Evolutionary conservation across 768 basidiomycete genomes (phyloP), one percentile per base, ranked within the genome.

Genomic region (Suillus bovinus): DNA sequence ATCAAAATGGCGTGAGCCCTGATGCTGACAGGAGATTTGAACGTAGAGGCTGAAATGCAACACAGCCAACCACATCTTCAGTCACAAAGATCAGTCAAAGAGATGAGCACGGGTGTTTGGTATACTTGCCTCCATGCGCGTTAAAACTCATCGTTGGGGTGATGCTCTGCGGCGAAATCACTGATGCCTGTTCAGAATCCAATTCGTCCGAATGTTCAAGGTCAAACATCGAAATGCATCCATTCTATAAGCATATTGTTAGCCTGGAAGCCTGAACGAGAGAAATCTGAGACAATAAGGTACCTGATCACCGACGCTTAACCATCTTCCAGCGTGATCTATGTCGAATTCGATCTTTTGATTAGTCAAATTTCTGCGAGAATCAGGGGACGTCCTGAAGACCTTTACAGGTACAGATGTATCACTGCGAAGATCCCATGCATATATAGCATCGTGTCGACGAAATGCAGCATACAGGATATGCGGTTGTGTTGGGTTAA

Each of bases 401-500:
- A 80, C 70, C 34, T 76, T 71, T 20, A 84, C 58, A 46, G 85
- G 81, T 20, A 66, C 24, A 57, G 76, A 72, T 34, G 82, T 68
- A 72, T 89, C 81, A 3, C 82, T 78, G 0, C 94, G 84, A 6
- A 94, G 71, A 71, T 97, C 96, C 89, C 91, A 97, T 60, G 84
- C 80, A 69, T 87, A 89, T 27, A 96, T 80, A 4, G 70, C 69
- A 7, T 78, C 79, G 6, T 73, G 70, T 14, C 90, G 81, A 6
- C 96, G 83, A 66, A 92, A 95, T 0, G 91, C 82, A 0, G 90
- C 89, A 64, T 91, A 96, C 31, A 98, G 72, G 1, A 91, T 74
- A 62, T 91, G 83, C 0, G 92, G 89, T 47, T 78, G 76, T 22
- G 77, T 75, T 0, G 92, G 91, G 68, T 95, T 90, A 75, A 95